Conservation (phyloP, 1,284 basidiomycete genomes). For the Trichosporon asahii region DNA sequence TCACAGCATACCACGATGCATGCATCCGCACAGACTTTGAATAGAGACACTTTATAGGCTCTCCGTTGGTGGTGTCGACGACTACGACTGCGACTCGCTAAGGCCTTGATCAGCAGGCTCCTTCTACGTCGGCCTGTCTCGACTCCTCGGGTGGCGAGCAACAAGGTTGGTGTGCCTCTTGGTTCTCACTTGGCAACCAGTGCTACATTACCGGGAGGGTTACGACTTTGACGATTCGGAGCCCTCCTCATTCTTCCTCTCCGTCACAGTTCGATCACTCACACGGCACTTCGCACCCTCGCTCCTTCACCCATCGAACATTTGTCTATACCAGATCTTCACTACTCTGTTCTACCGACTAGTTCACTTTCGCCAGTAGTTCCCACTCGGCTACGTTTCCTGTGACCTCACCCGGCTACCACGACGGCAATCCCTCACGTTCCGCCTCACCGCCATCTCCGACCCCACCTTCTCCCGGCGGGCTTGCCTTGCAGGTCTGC, state of each 20-base stretch:
- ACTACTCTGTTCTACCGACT: background rate
- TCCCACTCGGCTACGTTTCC: background rate
- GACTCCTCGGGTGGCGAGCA: background rate
- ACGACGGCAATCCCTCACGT: background rate
- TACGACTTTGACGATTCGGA: background rate
- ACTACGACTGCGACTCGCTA: background rate
- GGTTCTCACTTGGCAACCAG: background rate
- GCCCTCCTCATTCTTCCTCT: background rate
- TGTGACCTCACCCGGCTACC: background rate
- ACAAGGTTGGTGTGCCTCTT: slow-evolving; percentile 8
- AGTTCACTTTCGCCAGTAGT: background rate
- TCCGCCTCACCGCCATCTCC: background rate
- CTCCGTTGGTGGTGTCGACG: background rate
- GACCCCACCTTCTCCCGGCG: no score
- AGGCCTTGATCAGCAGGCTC: background rate
- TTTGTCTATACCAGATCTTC: background rate
- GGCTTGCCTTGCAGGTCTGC: background rate
- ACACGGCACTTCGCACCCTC: background rate
- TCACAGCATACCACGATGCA: background rate
- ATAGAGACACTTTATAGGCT: background rate
- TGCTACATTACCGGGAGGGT: background rate
- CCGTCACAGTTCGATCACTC: background rate
- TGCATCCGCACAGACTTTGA: background rate
- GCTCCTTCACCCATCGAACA: background rate
- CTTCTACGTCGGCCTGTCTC: background rate